Conservation (phyloP, 805 yeast genomes). For the Tetrapisispora namnaoensis region DNA sequence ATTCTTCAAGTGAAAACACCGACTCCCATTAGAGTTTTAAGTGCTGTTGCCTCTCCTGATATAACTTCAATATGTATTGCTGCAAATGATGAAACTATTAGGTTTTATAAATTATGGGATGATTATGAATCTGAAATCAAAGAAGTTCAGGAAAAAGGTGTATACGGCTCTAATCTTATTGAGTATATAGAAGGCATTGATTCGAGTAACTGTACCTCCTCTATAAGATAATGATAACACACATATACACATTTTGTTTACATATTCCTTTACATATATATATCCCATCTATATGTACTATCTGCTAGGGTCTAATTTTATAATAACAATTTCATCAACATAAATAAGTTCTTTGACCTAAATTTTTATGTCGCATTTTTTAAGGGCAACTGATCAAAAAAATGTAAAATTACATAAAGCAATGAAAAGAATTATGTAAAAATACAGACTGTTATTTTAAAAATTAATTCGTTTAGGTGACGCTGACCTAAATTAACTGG, state of each 20-base stretch:
- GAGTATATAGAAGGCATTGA: constrained; percentile 50
- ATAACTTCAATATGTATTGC: constrained; percentile 57
- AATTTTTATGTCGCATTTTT: background rate
- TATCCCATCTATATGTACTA: background rate
- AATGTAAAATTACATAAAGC: background rate
- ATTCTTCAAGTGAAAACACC: constrained; percentile 41
- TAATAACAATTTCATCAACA: background rate
- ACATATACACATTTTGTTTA: background rate
- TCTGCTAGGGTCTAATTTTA: background rate
- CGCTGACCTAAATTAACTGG: background rate
- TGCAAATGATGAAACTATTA: constrained; percentile 65
- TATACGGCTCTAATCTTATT: constrained; percentile 47
- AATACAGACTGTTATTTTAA: no score
- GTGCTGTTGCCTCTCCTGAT: constrained; percentile 62
- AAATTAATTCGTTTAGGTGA: no score
- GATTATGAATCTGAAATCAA: constrained; percentile 27
- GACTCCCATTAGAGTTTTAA: constrained; percentile 47
- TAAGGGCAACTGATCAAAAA: background rate
- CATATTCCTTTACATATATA: background rate
- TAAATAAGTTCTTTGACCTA: background rate
- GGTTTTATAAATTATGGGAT: constrained; percentile 69
- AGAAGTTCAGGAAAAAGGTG: constrained; percentile 35
- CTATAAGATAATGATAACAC: background rate
- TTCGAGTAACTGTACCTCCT: background rate
- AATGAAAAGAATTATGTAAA: no score